phyloP scores from a whole-genome alignment of 257 asterid genomes.

The Echium plantagineum region DNA sequence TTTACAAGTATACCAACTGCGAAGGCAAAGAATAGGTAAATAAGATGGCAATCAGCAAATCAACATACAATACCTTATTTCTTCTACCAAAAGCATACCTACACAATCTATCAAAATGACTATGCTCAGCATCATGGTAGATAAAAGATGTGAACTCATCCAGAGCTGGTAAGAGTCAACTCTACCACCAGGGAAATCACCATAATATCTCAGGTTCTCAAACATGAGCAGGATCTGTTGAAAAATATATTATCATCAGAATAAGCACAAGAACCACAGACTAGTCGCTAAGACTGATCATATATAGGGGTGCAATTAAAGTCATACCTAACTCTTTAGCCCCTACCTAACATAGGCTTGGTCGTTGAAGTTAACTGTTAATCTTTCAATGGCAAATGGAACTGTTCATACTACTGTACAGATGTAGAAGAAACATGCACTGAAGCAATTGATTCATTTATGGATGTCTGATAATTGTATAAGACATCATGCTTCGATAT shows the following conservation, averaged over 20 bases:
- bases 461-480: not conserved
- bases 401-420: not conserved
- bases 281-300: not conserved
- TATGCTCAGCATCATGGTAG: not conserved
- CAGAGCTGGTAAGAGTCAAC: not conserved
- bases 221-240: not conserved
- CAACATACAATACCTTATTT: not conserved
- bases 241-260: not conserved
- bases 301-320: not conserved
- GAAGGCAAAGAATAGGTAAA: not conserved
- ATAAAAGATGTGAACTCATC: not conserved
- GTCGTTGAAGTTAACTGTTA: not conserved
- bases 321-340: not conserved
- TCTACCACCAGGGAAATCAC: not conserved
- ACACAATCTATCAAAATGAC: constrained; percentile 1
- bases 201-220: not conserved
- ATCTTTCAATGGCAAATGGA: not conserved
- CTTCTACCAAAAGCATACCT: not conserved
- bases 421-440: not conserved
- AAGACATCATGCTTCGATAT: not conserved
- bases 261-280: not conserved
- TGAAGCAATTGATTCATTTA: not conserved
- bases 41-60: not conserved
- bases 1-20: not conserved
- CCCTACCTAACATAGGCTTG: not conserved